A percentile compares a stretch with the other conserved stretches of the same genome.
Conservation (phyloP, 805 yeast genomes). For the Metschnikowia lachancei region DNA sequence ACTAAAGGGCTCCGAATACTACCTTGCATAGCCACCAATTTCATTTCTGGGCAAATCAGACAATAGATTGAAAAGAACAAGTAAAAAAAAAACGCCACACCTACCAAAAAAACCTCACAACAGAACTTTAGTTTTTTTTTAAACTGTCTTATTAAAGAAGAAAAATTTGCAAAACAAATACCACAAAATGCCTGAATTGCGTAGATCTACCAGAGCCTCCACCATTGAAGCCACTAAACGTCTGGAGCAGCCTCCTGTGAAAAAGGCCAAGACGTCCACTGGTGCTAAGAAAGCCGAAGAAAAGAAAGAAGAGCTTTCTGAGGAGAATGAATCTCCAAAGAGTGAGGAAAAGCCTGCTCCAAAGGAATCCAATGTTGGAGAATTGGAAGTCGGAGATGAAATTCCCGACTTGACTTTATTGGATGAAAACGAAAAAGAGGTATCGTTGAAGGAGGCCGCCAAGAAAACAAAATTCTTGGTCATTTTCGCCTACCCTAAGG, state of each 20-base stretch:
- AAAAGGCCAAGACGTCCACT: slow-evolving; percentile 13
- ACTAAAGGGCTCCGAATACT: slow-evolving; percentile 1
- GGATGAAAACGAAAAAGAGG: slow-evolving; percentile 68
- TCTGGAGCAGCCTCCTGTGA: slow-evolving; percentile 14
- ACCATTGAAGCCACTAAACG: slow-evolving; percentile 12
- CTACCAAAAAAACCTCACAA: background rate
- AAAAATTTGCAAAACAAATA: background rate
- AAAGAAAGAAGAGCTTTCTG: slow-evolving; percentile 1
- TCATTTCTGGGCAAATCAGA: slow-evolving; percentile 1
- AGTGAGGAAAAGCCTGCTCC: background rate
- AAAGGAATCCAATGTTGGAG: slow-evolving; percentile 10
- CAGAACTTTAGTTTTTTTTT: background rate
- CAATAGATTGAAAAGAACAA: background rate
- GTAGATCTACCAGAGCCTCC: slow-evolving; percentile 20
- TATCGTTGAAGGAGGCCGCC: slow-evolving; percentile 32
- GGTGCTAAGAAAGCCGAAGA: slow-evolving; percentile 1
- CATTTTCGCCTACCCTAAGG: slow-evolving; percentile 77
- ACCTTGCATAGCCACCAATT: background rate
- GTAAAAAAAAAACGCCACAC: background rate
- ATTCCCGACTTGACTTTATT: slow-evolving; percentile 62
- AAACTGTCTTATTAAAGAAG: background rate
- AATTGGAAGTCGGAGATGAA: slow-evolving; percentile 53
- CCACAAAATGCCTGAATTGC: slow-evolving; percentile 18
- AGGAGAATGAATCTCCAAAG: slow-evolving; percentile 5
- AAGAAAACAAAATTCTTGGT: slow-evolving; percentile 34